phyloP scores from a whole-genome alignment of 202 grass and related monocot genomes.

The Panicum virgatum region DNA sequence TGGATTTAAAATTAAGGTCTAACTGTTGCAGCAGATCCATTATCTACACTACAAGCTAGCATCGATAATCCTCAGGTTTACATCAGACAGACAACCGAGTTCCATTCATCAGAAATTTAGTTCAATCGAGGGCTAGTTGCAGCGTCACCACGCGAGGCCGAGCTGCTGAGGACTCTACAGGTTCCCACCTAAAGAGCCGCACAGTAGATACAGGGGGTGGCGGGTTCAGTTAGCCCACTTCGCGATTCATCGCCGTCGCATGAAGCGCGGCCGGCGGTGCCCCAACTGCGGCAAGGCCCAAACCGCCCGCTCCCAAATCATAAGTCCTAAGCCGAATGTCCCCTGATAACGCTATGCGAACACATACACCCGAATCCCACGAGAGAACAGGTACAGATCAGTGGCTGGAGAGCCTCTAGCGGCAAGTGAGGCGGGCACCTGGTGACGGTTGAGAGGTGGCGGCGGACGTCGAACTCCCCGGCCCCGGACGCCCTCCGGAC shows the following conservation, averaged over 20 bases:
- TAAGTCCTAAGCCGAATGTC: background rate
- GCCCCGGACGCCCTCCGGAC: conserved; percentile 14
- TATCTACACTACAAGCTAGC: background rate
- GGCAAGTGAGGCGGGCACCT: conserved; percentile 40
- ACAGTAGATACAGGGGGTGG: background rate
- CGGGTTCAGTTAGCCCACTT: background rate
- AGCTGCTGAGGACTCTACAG: background rate
- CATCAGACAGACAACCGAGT: background rate
- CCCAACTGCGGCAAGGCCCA: background rate
- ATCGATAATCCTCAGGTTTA: background rate
- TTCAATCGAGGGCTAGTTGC: too few species aligned
- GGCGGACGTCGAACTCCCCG: conserved; percentile 72
- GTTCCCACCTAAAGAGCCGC: background rate
- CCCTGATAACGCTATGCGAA: background rate
- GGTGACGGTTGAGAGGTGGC: conserved; percentile 95
- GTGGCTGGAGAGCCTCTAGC: background rate
- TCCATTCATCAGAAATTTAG: background rate
- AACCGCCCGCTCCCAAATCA: background rate
- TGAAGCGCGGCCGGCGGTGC: background rate
- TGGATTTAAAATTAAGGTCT: conserved; percentile 4
- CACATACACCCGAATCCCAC: background rate
- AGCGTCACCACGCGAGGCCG: background rate
- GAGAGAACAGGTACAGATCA: conserved; percentile 19
- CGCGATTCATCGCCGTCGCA: background rate
- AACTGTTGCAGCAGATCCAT: background rate